Percentiles rank a stretch among this genome's conserved stretches.
Conservation (phyloP, 108 stramenopile species). For the Conticribra guillardii region DNA sequence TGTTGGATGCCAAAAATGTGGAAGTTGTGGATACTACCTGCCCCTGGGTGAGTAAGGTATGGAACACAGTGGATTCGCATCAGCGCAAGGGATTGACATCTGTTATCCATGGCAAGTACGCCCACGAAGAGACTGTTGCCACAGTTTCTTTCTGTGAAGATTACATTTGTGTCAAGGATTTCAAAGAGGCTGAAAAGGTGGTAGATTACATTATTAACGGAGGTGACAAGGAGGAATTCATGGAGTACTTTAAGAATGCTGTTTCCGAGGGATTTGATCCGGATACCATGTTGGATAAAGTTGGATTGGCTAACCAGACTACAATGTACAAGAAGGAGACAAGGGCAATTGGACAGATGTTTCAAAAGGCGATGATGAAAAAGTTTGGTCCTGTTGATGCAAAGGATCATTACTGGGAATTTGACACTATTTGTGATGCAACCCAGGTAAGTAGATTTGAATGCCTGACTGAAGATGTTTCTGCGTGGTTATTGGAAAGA, state of each 20-base stretch:
- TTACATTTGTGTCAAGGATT: constrained; percentile 94
- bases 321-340: constrained; percentile 99
- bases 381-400: constrained; percentile 86
- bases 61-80: constrained; percentile 96
- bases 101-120: constrained; percentile 96
- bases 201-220: constrained; percentile 93
- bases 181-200: constrained; percentile 96
- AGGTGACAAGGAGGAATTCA: constrained; percentile 88
- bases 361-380: constrained; percentile 91
- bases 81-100: constrained; percentile 84
- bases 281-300: constrained; percentile 90
- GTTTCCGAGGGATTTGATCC: constrained; percentile 94
- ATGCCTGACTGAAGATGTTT: too few relatives aligned
- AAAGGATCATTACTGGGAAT: constrained; percentile 89
- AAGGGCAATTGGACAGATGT: constrained; percentile 90
- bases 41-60: constrained; percentile 98
- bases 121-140: constrained; percentile 95
- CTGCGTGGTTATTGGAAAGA: too few relatives aligned
- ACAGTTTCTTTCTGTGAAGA: constrained; percentile 92
- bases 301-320: constrained; percentile 97
- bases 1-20: constrained; percentile 85
- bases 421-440: constrained; percentile 98
- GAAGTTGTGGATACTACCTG: constrained; percentile 97
- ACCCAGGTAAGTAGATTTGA: constrained; percentile 78
- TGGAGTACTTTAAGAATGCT: constrained; percentile 90